Evolutionary conservation across 805 yeast species (phyloP).

Genomic region (Candida odintsovae): DNA sequence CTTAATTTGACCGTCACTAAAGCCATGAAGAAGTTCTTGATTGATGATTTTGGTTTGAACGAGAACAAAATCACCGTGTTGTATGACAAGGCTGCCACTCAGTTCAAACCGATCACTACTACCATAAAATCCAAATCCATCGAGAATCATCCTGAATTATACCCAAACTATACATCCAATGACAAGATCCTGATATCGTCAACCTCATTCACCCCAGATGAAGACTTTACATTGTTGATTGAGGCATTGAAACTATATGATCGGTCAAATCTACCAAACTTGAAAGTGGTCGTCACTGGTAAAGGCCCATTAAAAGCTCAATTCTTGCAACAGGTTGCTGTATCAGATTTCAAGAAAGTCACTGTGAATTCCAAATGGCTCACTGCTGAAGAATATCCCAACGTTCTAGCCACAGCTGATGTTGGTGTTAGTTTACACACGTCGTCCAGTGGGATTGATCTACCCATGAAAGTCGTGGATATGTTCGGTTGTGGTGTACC

Average conservation of each 20-base stretch:
- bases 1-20: slow-evolving; percentile 77
- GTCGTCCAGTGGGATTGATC: slow-evolving; percentile 88
- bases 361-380: slow-evolving; percentile 71
- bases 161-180: slow-evolving; percentile 26
- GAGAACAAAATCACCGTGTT: slow-evolving; percentile 51
- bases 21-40: slow-evolving; percentile 59
- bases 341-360: slow-evolving; percentile 41
- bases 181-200: slow-evolving; percentile 76
- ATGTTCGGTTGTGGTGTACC: slow-evolving; percentile 96
- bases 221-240: slow-evolving; percentile 68
- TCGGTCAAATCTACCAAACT: slow-evolving; percentile 34
- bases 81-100: slow-evolving; percentile 80
- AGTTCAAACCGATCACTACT: slow-evolving; percentile 47
- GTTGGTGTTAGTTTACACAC: slow-evolving; percentile 85
- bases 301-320: slow-evolving; percentile 77
- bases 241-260: slow-evolving; percentile 56
- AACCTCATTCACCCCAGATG: slow-evolving; percentile 95
- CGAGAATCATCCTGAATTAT: slow-evolving; percentile 28
- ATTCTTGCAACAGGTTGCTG: slow-evolving; percentile 43
- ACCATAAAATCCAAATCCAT: slow-evolving; percentile 28
- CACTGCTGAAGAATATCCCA: slow-evolving; percentile 71
- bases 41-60: slow-evolving; percentile 47
- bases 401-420: slow-evolving; percentile 69
- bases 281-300: slow-evolving; percentile 85
- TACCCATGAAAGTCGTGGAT: slow-evolving; percentile 97